These are phyloP conservation scores for Cynanchum wilfordii DNA, from an alignment of 257 asterid genomes.

Conservation along the genomic window DNA sequence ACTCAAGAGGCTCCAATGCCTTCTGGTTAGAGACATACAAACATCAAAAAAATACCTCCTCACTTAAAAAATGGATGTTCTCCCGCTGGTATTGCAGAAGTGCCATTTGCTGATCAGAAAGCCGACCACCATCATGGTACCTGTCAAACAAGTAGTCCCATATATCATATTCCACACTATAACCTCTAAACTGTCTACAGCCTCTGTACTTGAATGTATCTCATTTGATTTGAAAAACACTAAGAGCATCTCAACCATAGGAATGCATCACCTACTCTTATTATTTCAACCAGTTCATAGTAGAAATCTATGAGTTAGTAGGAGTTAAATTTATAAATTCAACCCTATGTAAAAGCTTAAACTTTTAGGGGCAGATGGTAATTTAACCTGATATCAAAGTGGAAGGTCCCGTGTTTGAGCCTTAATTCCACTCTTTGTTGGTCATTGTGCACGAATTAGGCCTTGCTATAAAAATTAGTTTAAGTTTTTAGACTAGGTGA, in stretches of 20 bases:
- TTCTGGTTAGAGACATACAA: background rate
- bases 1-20: background rate
- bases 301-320: background rate
- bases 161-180: background rate
- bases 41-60: slow-evolving; percentile 60
- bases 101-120: slow-evolving; percentile 99
- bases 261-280: background rate
- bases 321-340: too few species aligned
- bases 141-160: slow-evolving; percentile 33
- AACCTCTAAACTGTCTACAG: background rate
- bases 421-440: too few species aligned
- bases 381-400: too few species aligned
- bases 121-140: slow-evolving; percentile 89
- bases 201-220: background rate
- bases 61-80: slow-evolving; percentile 93
- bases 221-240: background rate
- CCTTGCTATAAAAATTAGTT: too few species aligned
- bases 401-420: too few species aligned
- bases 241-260: background rate
- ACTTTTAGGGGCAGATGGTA: too few species aligned
- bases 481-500: too few species aligned
- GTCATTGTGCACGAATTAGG: too few species aligned
- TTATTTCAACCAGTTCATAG: background rate
- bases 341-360: too few species aligned
- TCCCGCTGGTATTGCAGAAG: slow-evolving; percentile 96